phyloP scores from a whole-genome alignment of 768 basidiomycete genomes.

The Collybia nuda region DNA sequence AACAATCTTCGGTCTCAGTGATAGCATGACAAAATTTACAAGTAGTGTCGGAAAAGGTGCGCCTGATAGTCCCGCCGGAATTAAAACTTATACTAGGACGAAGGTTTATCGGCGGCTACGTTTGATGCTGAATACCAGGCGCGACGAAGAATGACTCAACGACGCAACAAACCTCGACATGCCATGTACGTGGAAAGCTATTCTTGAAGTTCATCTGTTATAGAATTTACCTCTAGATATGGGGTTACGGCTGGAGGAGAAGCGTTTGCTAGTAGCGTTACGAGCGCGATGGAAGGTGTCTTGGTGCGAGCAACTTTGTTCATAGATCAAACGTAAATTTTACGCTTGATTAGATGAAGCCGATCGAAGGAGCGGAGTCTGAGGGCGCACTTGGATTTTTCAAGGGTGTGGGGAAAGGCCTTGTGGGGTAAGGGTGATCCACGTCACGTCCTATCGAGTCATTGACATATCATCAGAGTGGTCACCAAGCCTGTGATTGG shows the following conservation, averaged over 20 bases:
- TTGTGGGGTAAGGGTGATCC: constrained; percentile 74
- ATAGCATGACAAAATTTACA: constrained; percentile 97
- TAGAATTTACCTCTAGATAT: constrained; percentile 50
- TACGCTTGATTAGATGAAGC: constrained; percentile 69
- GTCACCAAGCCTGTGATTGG: constrained; percentile 98
- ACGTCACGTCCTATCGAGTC: not conserved
- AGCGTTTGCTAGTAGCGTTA: constrained; percentile 90
- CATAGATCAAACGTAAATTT: not conserved
- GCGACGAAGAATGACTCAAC: constrained; percentile 81
- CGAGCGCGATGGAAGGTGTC: constrained; percentile 95
- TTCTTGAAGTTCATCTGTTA: not conserved
- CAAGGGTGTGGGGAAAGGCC: constrained; percentile 95
- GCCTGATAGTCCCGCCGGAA: not conserved
- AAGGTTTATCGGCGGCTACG: constrained; percentile 94
- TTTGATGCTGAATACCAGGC: constrained; percentile 96
- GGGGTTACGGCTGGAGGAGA: constrained; percentile 96
- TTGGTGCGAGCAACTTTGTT: constrained; percentile 46
- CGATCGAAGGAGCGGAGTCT: constrained; percentile 93
- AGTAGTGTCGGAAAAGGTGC: constrained; percentile 95
- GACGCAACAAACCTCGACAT: constrained; percentile 93
- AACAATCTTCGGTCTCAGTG: constrained; percentile 94
- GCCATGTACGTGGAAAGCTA: constrained; percentile 67
- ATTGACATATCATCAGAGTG: constrained; percentile 45
- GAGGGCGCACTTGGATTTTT: constrained; percentile 96
- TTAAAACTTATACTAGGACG: not conserved